Percentiles rank a stretch among this genome's conserved stretches.
Evolutionary conservation across 1,139 yeast genomes (phyloP).

Genomic region (Ogataea hybrid): DNA sequence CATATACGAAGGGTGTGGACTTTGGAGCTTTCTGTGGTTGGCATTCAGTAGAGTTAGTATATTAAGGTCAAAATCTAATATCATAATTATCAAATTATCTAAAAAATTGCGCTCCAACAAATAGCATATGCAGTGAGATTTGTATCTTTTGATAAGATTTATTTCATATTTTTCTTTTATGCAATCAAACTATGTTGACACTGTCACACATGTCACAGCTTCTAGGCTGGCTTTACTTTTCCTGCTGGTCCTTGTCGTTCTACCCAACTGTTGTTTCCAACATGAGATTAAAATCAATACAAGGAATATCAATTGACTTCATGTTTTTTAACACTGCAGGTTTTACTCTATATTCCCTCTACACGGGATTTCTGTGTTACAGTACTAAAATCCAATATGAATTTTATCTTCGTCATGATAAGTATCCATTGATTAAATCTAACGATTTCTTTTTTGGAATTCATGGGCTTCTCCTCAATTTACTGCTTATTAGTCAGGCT

Average conservation of each 20-base stretch:
- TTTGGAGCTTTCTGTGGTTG: conserved; percentile 63
- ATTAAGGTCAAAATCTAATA: background rate
- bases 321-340: conserved; percentile 33
- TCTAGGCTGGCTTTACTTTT: conserved; percentile 31
- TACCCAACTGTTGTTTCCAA: conserved; percentile 33
- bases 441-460: conserved; percentile 33
- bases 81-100: too few species aligned
- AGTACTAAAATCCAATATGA: conserved; percentile 27
- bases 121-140: too few species aligned
- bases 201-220: conserved; percentile 11
- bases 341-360: conserved; percentile 29
- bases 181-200: conserved; percentile 1
- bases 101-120: background rate
- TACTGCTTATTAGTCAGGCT: conserved; percentile 29
- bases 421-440: conserved; percentile 28
- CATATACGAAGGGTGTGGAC: conserved; percentile 87
- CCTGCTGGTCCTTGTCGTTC: conserved; percentile 30
- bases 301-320: conserved; percentile 34
- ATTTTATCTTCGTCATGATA: too few species aligned
- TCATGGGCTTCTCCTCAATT: conserved; percentile 29
- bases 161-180: background rate
- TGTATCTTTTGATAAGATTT: too few species aligned
- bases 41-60: conserved; percentile 40
- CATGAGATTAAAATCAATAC: conserved; percentile 29
- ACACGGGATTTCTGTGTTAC: conserved; percentile 25